Percentiles rank a stretch among this genome's conserved stretches.
phyloP scores from a whole-genome alignment of 2,329 filamentous ascomycete species.

The Cytospora mali region DNA sequence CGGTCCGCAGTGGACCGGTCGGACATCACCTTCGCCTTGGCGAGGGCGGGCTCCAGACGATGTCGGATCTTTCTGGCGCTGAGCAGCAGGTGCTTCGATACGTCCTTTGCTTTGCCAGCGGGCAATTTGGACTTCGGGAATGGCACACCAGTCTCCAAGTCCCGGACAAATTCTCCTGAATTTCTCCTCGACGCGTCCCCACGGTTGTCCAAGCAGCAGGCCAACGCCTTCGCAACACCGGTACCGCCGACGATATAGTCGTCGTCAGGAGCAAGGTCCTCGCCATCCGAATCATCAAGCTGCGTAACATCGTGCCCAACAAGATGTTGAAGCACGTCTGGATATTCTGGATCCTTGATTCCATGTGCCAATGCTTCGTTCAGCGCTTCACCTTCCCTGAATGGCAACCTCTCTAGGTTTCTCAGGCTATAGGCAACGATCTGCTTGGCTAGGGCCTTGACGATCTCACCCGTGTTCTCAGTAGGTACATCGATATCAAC shows the following conservation, averaged over 20 bases:
- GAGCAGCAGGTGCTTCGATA: conserved; percentile 86
- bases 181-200: conserved; percentile 62
- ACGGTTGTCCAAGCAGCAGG: conserved; percentile 85
- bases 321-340: conserved; percentile 83
- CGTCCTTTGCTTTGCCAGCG: conserved; percentile 76
- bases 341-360: conserved; percentile 52
- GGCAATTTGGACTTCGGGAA: conserved; percentile 45
- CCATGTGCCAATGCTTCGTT: conserved; percentile 38
- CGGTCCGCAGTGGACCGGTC: conserved; percentile 61
- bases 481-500: conserved; percentile 90
- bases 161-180: conserved; percentile 56
- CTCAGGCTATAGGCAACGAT: conserved; percentile 92
- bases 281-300: conserved; percentile 57
- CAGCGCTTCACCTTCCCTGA: conserved; percentile 52
- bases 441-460: conserved; percentile 89
- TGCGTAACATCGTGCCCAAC: conserved; percentile 68
- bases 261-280: conserved; percentile 77
- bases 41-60: conserved; percentile 80
- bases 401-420: conserved; percentile 81
- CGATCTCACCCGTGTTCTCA: conserved; percentile 80
- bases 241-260: conserved; percentile 97
- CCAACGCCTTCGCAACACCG: conserved; percentile 90
- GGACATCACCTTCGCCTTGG: conserved; percentile 68
- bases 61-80: conserved; percentile 87
- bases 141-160: conserved; percentile 54